These are phyloP conservation scores for Cercospora sp. DNA, from an alignment of 2,329 filamentous ascomycete genomes.

Conservation along the genomic window DNA sequence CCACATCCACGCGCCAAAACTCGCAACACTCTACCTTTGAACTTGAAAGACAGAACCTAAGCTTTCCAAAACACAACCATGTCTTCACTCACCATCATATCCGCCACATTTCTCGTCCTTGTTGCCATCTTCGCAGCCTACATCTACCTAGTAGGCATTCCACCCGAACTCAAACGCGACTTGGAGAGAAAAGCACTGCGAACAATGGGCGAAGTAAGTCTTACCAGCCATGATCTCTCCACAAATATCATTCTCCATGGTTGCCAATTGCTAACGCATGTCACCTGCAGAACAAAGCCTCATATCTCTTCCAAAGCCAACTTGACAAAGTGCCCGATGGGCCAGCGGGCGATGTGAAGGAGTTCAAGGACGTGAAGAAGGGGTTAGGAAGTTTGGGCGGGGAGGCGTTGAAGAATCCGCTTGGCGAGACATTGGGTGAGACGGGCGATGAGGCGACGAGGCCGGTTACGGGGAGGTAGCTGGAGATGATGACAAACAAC, in stretches of 20 bases:
- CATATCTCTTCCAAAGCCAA: conserved; percentile 37
- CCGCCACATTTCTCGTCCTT: conserved; percentile 38
- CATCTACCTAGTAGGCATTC: conserved; percentile 52
- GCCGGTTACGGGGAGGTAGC: conserved; percentile 30
- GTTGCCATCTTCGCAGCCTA: conserved; percentile 41
- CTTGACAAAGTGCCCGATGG: conserved; percentile 34
- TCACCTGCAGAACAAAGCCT: conserved; percentile 44
- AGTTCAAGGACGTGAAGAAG: conserved; percentile 36
- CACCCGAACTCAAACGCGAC: conserved; percentile 49
- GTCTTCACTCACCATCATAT: conserved; percentile 29
- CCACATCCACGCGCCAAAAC: background rate
- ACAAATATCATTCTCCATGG: no score
- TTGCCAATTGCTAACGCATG: background rate
- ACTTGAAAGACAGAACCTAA: background rate
- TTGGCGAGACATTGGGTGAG: conserved; percentile 38
- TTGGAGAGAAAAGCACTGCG: conserved; percentile 50
- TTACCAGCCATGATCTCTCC: no score
- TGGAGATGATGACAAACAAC: background rate
- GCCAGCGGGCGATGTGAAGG: conserved; percentile 35
- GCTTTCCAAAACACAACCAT: conserved; percentile 20
- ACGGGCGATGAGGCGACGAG: conserved; percentile 30
- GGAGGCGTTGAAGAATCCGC: conserved; percentile 40
- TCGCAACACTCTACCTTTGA: background rate
- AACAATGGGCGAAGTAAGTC: conserved; percentile 50
- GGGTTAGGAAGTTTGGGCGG: conserved; percentile 37